A percentile compares a stretch with the other conserved stretches of the same genome.
Evolutionary conservation across 352 stramenopile species (phyloP).

Genomic region (Plasmopara viticola): DNA sequence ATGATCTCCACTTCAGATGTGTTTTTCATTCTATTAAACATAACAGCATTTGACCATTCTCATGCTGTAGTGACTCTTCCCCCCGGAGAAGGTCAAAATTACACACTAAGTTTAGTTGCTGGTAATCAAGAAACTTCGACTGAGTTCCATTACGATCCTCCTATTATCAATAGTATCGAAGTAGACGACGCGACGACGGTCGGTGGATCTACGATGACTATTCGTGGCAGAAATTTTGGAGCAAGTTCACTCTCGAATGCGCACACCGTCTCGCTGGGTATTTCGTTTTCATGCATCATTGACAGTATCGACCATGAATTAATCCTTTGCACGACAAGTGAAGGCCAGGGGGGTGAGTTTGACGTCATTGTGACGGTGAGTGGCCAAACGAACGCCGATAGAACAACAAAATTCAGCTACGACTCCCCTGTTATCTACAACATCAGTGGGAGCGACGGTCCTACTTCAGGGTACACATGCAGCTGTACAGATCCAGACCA

Average conservation of each 20-base stretch:
- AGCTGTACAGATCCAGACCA: slow-evolving; percentile 31
- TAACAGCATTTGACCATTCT: slow-evolving; percentile 26
- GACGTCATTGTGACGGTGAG: slow-evolving; percentile 34
- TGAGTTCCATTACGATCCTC: slow-evolving; percentile 45
- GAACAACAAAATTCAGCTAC: slow-evolving; percentile 34
- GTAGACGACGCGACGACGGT: slow-evolving; percentile 31
- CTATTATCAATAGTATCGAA: slow-evolving; percentile 31
- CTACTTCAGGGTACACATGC: slow-evolving; percentile 49
- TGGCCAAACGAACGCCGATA: slow-evolving; percentile 23
- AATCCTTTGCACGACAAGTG: slow-evolving; percentile 30
- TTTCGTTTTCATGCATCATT: slow-evolving; percentile 31
- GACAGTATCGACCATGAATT: slow-evolving; percentile 24
- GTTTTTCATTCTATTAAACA: slow-evolving; percentile 11
- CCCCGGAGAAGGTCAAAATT: slow-evolving; percentile 35
- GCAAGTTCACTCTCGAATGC: slow-evolving; percentile 25
- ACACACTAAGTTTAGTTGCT: slow-evolving; percentile 29
- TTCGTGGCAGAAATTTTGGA: slow-evolving; percentile 50
- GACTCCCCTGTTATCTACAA: slow-evolving; percentile 31
- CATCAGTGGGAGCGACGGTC: slow-evolving; percentile 35
- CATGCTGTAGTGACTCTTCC: slow-evolving; percentile 39
- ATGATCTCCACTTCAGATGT: slow-evolving; percentile 7
- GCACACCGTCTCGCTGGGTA: slow-evolving; percentile 29
- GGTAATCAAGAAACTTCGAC: slow-evolving; percentile 38
- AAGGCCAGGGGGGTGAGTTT: slow-evolving; percentile 37
- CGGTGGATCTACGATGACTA: slow-evolving; percentile 38